These are phyloP conservation scores for Pestalotiopsis sp. DNA, from an alignment of 2,329 filamentous ascomycete species.

Conservation along the genomic window DNA sequence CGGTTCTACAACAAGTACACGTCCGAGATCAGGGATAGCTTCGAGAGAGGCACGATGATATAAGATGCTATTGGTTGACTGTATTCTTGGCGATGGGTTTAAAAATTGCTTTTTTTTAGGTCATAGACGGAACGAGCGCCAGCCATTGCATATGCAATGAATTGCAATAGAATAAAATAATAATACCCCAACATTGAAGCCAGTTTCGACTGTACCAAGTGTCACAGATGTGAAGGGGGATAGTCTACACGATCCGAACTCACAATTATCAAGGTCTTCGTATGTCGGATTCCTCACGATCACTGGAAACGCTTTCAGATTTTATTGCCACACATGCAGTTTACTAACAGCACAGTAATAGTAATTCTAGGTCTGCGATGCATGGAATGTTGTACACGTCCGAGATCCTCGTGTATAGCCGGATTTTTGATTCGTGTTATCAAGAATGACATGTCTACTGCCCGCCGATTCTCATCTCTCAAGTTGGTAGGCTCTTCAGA, in stretches of 20 bases:
- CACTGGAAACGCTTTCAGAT: neutral
- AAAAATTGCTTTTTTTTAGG: neutral
- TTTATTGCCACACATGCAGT: neutral
- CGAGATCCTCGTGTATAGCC: neutral
- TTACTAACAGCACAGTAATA: neutral
- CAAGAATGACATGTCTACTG: neutral
- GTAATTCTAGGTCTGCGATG: neutral
- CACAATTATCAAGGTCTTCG: too few species aligned
- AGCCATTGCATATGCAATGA: neutral
- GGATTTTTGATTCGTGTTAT: neutral
- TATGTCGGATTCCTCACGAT: too few species aligned
- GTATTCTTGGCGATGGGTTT: neutral
- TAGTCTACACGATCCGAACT: too few species aligned
- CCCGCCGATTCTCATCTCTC: neutral
- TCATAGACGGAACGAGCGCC: neutral
- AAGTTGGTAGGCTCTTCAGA: slow-evolving; percentile 10
- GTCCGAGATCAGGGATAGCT: slow-evolving; percentile 93
- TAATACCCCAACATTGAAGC: neutral
- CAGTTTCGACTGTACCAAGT: neutral
- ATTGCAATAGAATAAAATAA: neutral
- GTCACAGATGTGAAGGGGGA: neutral
- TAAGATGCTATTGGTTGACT: slow-evolving; percentile 35
- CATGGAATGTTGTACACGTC: neutral
- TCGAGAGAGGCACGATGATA: slow-evolving; percentile 96
- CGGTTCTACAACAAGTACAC: slow-evolving; percentile 99